These are phyloP conservation scores for Hanseniaspora nectarophila DNA, from an alignment of 805 yeast species.

Conservation along the genomic window DNA sequence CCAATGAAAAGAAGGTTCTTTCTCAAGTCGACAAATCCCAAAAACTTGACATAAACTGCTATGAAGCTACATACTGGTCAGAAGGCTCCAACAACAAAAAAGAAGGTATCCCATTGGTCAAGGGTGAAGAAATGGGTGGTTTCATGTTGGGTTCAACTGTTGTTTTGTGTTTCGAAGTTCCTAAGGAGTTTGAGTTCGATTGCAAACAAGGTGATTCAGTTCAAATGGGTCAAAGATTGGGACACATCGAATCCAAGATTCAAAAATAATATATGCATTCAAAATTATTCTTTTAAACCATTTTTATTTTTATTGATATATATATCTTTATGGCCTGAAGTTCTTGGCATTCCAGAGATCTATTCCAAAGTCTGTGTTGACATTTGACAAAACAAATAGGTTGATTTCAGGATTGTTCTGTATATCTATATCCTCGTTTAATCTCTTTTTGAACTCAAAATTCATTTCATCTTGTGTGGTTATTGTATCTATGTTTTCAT, in stretches of 20 bases:
- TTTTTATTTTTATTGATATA: constrained; percentile 16
- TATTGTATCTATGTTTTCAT: not conserved
- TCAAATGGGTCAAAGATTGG: constrained; percentile 73
- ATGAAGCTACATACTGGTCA: constrained; percentile 81
- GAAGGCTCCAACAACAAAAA: constrained; percentile 44
- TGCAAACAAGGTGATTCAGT: constrained; percentile 65
- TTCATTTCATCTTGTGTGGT: not conserved
- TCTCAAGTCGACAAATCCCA: constrained; percentile 14
- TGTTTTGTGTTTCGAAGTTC: constrained; percentile 95
- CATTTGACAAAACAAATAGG: not conserved
- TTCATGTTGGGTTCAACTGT: constrained; percentile 92
- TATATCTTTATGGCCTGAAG: constrained; percentile 23
- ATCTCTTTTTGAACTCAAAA: not conserved
- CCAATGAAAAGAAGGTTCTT: constrained; percentile 48
- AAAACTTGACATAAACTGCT: constrained; percentile 44
- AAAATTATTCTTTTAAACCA: not conserved
- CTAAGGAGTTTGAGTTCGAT: constrained; percentile 59
- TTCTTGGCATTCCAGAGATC: not conserved
- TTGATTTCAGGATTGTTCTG: not conserved
- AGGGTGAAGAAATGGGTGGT: constrained; percentile 96
- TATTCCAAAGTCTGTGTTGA: not conserved
- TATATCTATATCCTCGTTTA: not conserved
- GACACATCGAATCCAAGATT: constrained; percentile 28
- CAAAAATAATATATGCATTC: not conserved
- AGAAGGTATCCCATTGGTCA: constrained; percentile 77